Evolutionary conservation across 148 eudicot species (phyloP), one percentile per base, ranked within the genome.

Genomic region (Vaccinium macrocarpon): DNA sequence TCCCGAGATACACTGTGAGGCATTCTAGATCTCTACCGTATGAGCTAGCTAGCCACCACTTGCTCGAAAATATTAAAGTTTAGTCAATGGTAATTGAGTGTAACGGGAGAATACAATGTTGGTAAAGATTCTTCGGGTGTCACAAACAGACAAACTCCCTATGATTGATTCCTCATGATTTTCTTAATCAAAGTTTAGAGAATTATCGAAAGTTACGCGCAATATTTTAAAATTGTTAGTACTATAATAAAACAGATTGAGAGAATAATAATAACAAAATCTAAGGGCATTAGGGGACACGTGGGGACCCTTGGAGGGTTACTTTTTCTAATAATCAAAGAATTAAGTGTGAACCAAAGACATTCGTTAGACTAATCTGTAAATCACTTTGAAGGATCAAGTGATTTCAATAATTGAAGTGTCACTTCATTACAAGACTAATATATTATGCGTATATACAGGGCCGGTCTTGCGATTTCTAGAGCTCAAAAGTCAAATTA

Each of bases 161-260:
- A 32, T 56, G 68, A 79, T 32, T 79, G 82, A 7, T 78, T 78
- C 46, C 38, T 2, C 62, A 53, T 55, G 13, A 27, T 27, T 53
- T 53, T 55, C 25, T 16, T 21, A 55, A 25, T 79, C 0, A 25
- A 52, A 16, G 5, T 12, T 0, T 1, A 56, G 25, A 35, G 19
- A 56, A 79, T 55, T 19, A 8, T 18, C 42, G 82, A 79, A 79
- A 57, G 70, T 32, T 79, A 10, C 68, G 38, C 8, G 82, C 68
- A 35, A 1, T 18, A 19, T 0, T 16, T 16, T 6, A 29, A 55
- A 15, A 32, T 18, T 29, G 25, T 27, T 12, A 59, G 3, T 8
- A n/a, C 8, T 0, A 64, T 23, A 64, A 64, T 23, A n/a, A 57
- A 35, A 56, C 4, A 57, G 11, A 32, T 57, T 32, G 12, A 15